A percentile compares a stretch with the other conserved stretches of the same genome.
Evolutionary conservation across 2,329 filamentous ascomycete genomes (phyloP).

Genomic region (Epichloe gansuensis): DNA sequence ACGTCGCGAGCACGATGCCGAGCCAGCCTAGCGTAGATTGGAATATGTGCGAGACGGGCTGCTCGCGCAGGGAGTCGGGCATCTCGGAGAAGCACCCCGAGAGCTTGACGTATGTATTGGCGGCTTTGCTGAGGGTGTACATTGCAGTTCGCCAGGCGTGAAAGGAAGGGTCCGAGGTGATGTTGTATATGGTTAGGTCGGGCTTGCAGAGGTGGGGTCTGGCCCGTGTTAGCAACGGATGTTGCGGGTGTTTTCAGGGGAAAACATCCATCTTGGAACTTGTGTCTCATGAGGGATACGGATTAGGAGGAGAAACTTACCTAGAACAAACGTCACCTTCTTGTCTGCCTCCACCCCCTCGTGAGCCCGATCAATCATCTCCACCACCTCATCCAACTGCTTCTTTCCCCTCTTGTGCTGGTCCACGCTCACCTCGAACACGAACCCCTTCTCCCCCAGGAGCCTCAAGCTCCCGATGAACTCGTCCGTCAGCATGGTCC

Average conservation of each 20-base stretch:
- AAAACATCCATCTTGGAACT: too few species aligned
- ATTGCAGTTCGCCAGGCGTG: constrained; percentile 58
- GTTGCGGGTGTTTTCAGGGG: too few species aligned
- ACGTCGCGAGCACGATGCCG: constrained; percentile 56
- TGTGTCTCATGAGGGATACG: too few species aligned
- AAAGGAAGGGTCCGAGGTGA: constrained; percentile 43
- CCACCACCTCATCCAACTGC: constrained; percentile 58
- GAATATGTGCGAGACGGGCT: constrained; percentile 44
- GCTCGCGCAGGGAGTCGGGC: constrained; percentile 36
- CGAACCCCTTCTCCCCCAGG: constrained; percentile 48
- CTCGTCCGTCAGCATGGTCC: constrained; percentile 47
- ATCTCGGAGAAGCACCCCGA: constrained; percentile 78
- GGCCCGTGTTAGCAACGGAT: not conserved
- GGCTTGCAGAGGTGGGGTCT: constrained; percentile 91
- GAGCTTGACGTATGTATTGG: constrained; percentile 77
- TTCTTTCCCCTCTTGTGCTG: constrained; percentile 60
- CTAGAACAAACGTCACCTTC: constrained; percentile 56
- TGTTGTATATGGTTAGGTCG: constrained; percentile 51
- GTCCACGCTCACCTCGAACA: constrained; percentile 79
- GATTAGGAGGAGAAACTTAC: constrained; percentile 30
- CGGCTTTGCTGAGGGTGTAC: constrained; percentile 49
- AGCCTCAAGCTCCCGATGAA: constrained; percentile 56
- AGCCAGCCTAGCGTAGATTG: constrained; percentile 57
- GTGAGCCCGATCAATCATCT: constrained; percentile 57
- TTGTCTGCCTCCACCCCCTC: constrained; percentile 44